These are phyloP conservation scores for Fusarium sp. DNA, from an alignment of 2,329 filamentous ascomycete genomes.

Conservation along the genomic window DNA sequence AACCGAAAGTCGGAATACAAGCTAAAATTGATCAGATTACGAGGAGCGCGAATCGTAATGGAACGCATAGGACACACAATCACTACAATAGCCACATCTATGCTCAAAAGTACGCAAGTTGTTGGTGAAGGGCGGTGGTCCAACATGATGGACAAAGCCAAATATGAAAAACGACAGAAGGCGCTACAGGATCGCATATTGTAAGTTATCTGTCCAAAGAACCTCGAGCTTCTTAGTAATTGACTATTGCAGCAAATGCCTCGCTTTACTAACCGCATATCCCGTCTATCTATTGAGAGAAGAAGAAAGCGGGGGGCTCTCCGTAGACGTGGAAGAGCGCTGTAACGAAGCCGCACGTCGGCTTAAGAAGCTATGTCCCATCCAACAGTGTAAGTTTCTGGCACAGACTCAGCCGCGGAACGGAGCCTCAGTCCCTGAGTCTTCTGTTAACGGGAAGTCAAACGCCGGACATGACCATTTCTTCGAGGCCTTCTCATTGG, in stretches of 20 bases:
- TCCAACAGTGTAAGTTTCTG: no score
- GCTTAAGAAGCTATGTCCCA: not conserved
- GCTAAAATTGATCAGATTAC: not conserved
- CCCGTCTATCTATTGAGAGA: not conserved
- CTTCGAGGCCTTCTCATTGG: not conserved
- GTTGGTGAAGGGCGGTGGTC: no score
- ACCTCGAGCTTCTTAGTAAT: no score
- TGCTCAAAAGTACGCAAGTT: not conserved
- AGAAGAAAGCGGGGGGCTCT: not conserved
- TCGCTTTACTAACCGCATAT: not conserved
- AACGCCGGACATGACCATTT: not conserved
- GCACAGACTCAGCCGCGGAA: no score
- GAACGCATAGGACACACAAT: not conserved
- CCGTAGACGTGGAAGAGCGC: not conserved
- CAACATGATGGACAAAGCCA: no score
- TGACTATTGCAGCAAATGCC: not conserved
- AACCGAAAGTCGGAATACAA: not conserved
- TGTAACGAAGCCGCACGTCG: not conserved
- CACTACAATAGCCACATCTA: not conserved
- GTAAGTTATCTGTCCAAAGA: not conserved
- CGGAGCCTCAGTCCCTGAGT: rapidly evolving
- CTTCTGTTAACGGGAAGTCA: not conserved
- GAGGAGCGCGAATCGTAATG: not conserved
- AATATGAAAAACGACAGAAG: not conserved
- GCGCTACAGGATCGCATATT: not conserved